Base-by-base conservation (phyloP, 1,139 yeast species). In the Yamadazyma pseudoaaseri region DNA sequence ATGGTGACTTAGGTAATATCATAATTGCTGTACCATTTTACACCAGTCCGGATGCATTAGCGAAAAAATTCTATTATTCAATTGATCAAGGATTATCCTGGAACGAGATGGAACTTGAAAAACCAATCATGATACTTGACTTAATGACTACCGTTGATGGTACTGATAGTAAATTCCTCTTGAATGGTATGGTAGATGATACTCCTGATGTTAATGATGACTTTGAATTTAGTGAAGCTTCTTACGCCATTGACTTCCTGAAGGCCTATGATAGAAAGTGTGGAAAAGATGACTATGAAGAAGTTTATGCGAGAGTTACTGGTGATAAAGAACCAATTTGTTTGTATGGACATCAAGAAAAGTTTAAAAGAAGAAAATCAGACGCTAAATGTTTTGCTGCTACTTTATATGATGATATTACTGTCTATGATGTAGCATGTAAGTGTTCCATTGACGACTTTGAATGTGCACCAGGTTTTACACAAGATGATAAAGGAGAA, bases 1-100 rank as follows among this genome's bases (percentile, higher is more conserved):
- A 80, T 60, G 96, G 94, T 35, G 95, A 87, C 56, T 76, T 76
- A 38, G 97, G 96, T 31, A 86, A 86, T 52, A 56, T 86, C 4
- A 72, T 86, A 27, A 62, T 85, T 2, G 86, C 89, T 2, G 63
- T 78, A 5, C 80, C 80, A 12, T 67, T 58, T 41, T 54, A 55
- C 30, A 17, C 17, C 3, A 4, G 13, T 4, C 57, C 50, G 8
- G 43, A 44, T 13, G 26, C 36, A 31, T 41, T 43, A 17, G 48
- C 59, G 6, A 41, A 57, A 7, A 56, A 51, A n/a, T 53, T 77
- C 27, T 66, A 64, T 39, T 87, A 68, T 48, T 85, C 96, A 0
- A 55, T 82, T 27, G 89, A 87, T 52, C 92, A 86, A 52, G 96
- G 95, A 22, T 52, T 61, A 13, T 57, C 79, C 1, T 89, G 95